A percentile compares a stretch with the other conserved stretches of the same genome.
These are phyloP conservation scores for Gigaspora rosea DNA, from an alignment of 192 early-diverging fungal genomes.

Conservation along the genomic window DNA sequence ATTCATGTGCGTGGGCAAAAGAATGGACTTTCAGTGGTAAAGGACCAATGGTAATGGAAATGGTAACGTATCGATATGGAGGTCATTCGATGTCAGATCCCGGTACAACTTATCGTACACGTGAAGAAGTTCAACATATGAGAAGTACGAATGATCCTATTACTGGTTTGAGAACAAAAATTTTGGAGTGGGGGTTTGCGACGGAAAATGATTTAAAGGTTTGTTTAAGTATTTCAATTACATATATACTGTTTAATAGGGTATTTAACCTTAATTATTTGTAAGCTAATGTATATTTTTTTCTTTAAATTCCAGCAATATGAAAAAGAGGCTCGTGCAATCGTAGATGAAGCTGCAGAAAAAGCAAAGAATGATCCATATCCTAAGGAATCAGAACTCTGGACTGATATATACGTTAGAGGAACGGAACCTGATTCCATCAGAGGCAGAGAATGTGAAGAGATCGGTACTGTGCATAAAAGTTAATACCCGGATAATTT, in stretches of 20 bases:
- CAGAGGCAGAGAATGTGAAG: slow-evolving; percentile 84
- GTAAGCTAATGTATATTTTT: not conserved
- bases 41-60: slow-evolving; percentile 92
- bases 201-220: slow-evolving; percentile 91
- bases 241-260: not conserved
- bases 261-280: not conserved
- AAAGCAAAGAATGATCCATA: slow-evolving; percentile 79
- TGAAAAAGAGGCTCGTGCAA: slow-evolving; percentile 86
- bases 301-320: slow-evolving; percentile 45
- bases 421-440: slow-evolving; percentile 71
- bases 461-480: slow-evolving; percentile 39
- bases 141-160: slow-evolving; percentile 91
- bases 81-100: slow-evolving; percentile 99
- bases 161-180: slow-evolving; percentile 84
- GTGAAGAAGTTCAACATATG: slow-evolving; percentile 99
- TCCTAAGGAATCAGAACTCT: slow-evolving; percentile 72
- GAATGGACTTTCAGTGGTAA: slow-evolving; percentile 80
- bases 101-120: slow-evolving; percentile 97
- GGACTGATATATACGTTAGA: slow-evolving; percentile 80
- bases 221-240: not conserved
- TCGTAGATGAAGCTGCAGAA: slow-evolving; percentile 84
- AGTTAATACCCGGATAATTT: too few species aligned
- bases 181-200: slow-evolving; percentile 67
- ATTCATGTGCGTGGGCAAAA: slow-evolving; percentile 83
- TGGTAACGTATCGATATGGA: slow-evolving; percentile 98